Evolutionary conservation across 495 filamentous ascomycete genomes (phyloP), one percentile per base, ranked within the genome.

Genomic region (Hypoxylon subgilvum): DNA sequence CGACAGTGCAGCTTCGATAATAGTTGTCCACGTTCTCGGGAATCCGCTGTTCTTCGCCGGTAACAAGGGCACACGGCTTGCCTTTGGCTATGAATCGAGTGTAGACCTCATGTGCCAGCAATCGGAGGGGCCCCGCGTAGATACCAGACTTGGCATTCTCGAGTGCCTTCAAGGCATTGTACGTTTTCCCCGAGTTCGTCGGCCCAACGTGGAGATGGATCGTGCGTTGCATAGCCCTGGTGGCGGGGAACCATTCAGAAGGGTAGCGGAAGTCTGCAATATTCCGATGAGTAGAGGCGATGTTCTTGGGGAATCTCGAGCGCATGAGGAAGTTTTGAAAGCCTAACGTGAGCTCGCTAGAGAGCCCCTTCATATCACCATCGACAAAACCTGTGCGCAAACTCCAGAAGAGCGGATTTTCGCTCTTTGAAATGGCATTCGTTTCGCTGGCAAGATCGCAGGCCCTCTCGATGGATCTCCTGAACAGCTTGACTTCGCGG

Each of bases 151-250:
- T 80, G 21, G 87, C 84, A 27, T 82, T 73, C 69, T 95, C 87
- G 6, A 99, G 82, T n/a, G 88, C 82, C 72, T 96, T 86, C 44
- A 99, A 72, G 3, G 95, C 95, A 69, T 91, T 87, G 71, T 97
- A 97, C 2, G 95, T 99, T 74, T 99, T 99, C 50, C 95, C 95
- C 4, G 92, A 97, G 73, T 99, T 99, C 1, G 95, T 99, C 0
- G 95, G 95, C 1, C 95, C 95, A 38, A 99, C 92, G 68, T 99
- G 95, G 6, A 99, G 76, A 77, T 97, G 89, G 49, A 97, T 81
- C 1, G 84, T 93, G 28, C 95, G 81, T 67, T 92, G 87, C 50
- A 92, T 74, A 14, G 83, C 76, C 41, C 95, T 83, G 16, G 95
- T 89, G 4, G 76, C 81, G 1, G 92, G 91, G 69, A 87, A 99